phyloP scores from a whole-genome alignment of 2,329 filamentous ascomycete genomes.

The Fusarium nurragi region DNA sequence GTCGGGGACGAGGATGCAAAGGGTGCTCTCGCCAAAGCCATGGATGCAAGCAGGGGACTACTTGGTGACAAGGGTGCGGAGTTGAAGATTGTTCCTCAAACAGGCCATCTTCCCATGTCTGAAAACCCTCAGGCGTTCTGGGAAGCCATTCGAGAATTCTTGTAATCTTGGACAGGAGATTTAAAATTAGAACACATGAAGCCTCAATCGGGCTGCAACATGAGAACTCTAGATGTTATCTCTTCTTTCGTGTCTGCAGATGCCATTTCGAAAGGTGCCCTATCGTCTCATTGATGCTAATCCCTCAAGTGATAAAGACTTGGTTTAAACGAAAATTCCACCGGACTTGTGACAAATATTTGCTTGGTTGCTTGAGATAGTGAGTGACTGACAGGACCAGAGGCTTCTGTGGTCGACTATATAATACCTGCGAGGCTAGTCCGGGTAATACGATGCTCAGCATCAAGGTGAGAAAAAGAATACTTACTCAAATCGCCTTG shows the following conservation, averaged over 20 bases:
- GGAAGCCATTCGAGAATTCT: conserved; percentile 66
- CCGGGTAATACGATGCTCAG: too few species aligned
- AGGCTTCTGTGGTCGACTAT: too few species aligned
- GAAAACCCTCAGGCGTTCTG: conserved; percentile 77
- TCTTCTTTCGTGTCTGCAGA: neutral
- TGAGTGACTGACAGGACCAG: neutral
- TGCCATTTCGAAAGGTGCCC: neutral
- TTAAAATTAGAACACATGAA: neutral
- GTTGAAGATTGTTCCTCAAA: conserved; percentile 72
- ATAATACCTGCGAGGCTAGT: too few species aligned
- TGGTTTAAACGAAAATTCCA: neutral
- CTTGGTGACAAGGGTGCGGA: conserved; percentile 65
- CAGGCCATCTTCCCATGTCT: conserved; percentile 87
- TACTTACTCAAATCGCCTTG: too few species aligned
- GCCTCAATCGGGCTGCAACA: neutral
- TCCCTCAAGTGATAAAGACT: accelerated
- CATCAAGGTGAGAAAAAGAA: too few species aligned
- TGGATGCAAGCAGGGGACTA: conserved; percentile 74
- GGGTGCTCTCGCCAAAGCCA: conserved; percentile 77
- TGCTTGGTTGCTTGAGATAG: too few species aligned
- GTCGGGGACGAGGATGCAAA: conserved; percentile 78
- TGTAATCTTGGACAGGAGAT: conserved; percentile 48
- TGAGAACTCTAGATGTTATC: neutral
- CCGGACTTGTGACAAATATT: too few species aligned
- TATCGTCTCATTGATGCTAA: neutral